A percentile compares a stretch with the other conserved stretches of the same genome.
phyloP scores from a whole-genome alignment of 2,329 filamentous ascomycete genomes.

The Alternaria conjuncta region DNA sequence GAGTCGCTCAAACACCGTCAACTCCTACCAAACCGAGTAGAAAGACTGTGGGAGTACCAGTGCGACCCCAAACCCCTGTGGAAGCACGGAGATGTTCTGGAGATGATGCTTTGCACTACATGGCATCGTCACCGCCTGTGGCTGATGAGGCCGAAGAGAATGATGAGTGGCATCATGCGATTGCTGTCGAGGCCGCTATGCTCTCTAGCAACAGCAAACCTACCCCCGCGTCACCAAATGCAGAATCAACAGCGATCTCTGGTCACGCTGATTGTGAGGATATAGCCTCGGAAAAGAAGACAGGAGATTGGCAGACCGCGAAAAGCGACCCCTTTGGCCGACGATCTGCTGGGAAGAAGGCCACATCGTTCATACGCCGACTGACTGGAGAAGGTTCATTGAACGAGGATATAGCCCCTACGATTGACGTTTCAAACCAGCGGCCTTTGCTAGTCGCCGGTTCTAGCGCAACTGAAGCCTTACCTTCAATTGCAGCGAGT shows the following conservation, averaged over 20 bases:
- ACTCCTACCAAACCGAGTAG: slow-evolving; percentile 19
- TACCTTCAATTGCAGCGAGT: not conserved
- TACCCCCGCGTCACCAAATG: slow-evolving; percentile 50
- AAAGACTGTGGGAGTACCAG: slow-evolving; percentile 2
- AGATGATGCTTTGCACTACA: not conserved
- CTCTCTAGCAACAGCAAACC: slow-evolving; percentile 53
- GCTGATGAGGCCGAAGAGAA: slow-evolving; percentile 1
- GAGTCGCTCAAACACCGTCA: slow-evolving; percentile 13
- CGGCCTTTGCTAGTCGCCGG: not conserved
- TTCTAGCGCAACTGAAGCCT: not conserved
- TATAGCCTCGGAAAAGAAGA: slow-evolving; percentile 38
- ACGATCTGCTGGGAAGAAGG: slow-evolving; percentile 10
- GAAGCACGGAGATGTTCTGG: slow-evolving; percentile 1
- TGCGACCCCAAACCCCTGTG: slow-evolving; percentile 12
- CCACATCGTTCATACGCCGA: slow-evolving; percentile 34
- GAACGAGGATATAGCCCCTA: not conserved
- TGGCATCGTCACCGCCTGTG: slow-evolving; percentile 21
- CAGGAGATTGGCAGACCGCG: slow-evolving; percentile 34
- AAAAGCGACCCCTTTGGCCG: slow-evolving; percentile 38
- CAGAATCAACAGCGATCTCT: slow-evolving; percentile 50
- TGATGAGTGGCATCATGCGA: slow-evolving; percentile 5
- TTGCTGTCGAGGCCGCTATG: slow-evolving; percentile 22
- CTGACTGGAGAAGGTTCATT: slow-evolving; percentile 26
- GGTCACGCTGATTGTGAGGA: slow-evolving; percentile 37
- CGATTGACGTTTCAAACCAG: not conserved